Conservation (phyloP, 345 rosid genomes). For the Heritiera fomes region DNA sequence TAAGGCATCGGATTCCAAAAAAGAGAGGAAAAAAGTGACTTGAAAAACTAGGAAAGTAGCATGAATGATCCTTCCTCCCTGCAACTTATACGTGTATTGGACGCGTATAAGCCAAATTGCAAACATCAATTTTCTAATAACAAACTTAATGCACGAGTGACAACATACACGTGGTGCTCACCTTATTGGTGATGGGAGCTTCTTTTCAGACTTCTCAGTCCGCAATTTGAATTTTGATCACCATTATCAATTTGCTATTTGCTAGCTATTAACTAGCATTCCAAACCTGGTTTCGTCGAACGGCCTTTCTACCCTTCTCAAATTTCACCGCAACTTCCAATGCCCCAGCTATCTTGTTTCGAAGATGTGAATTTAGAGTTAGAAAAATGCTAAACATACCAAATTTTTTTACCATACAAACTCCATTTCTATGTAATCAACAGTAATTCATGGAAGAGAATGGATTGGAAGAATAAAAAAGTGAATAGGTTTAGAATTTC, state of each 20-base stretch:
- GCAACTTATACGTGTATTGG: not conserved
- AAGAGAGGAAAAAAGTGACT: not conserved
- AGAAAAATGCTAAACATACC: too few species aligned
- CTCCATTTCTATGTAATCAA: too few species aligned
- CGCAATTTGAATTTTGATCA: not conserved
- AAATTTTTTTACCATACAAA: too few species aligned
- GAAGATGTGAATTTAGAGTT: not conserved
- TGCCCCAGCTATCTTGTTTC: not conserved
- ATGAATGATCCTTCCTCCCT: not conserved
- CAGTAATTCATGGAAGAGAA: too few species aligned
- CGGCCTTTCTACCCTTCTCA: too few species aligned
- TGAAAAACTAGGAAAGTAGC: constrained; percentile 5
- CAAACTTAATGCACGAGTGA: not conserved
- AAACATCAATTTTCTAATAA: not conserved
- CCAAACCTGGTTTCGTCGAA: too few species aligned
- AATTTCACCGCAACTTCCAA: too few species aligned
- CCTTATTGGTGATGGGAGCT: not conserved
- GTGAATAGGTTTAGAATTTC: too few species aligned
- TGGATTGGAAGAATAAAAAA: too few species aligned
- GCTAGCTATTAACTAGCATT: too few species aligned
- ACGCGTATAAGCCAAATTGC: not conserved
- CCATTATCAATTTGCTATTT: too few species aligned
- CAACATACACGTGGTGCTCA: not conserved
- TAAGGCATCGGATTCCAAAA: not conserved
- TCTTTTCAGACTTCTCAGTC: not conserved